Evolutionary conservation across 148 eudicot species (phyloP), one percentile per base, ranked within the genome.

Genomic region (Silene uniflora): DNA sequence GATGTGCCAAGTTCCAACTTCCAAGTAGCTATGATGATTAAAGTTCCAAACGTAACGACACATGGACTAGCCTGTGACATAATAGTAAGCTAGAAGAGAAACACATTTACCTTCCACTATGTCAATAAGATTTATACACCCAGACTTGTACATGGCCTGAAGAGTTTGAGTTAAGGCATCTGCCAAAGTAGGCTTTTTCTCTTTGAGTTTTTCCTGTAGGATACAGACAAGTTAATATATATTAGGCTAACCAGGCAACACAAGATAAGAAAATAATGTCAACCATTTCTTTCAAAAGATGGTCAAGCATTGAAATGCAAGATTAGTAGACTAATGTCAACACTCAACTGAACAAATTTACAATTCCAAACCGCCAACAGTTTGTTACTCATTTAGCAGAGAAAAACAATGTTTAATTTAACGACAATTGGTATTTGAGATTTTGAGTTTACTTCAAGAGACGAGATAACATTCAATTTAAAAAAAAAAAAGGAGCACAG

Each of bases 101-200:
- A 39, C 18, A 62, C 46, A 69, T 73, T 85, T 89, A 85, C 99
- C 99, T 88, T 96, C 99, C 42, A 85, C 85, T 49, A 91, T 84
- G 81, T 96, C 99, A 76, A 77, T 81, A 67, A 96, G 98, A 84
- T 81, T 96, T 75, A 96, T 74, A 76, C 99, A 96, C 29, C 99
- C 99, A 49, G 99, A 90, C 81, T 91, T 96, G 86, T 92, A 84
- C 89, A 96, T 88, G 71, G 97, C 91, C 82, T 96, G 99, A 63
- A 96, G 93, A 59, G 98, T 96, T 83, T 92, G 96, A 56, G 86
- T 79, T 46, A 96, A 92, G 67, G 98, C 91, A 55, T 96, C 99
- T 1, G 88, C 81, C 74, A 86, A 49, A 32, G 98, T 76, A 75
- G 98, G 98, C 80, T 91, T 96, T 81, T 96, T 96, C 88, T 96